Conservation (phyloP, 768 basidiomycete species). For the Tubosaeta sp. region DNA sequence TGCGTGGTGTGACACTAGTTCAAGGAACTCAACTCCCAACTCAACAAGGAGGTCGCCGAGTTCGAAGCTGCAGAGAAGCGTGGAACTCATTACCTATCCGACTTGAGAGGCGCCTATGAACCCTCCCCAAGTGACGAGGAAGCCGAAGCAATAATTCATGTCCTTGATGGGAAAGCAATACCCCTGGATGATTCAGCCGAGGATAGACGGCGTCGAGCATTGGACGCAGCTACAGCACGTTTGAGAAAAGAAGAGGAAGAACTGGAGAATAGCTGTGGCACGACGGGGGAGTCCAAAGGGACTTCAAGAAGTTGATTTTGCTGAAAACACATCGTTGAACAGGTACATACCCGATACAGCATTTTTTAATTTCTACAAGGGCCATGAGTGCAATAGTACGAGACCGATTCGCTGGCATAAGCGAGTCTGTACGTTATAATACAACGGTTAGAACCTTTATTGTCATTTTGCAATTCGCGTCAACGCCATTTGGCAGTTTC, state of each 20-base stretch:
- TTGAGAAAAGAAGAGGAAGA: slow-evolving; percentile 65
- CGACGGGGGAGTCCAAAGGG: slow-evolving; percentile 22
- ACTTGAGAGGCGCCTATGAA: slow-evolving; percentile 40
- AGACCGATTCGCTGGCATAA: too few species aligned
- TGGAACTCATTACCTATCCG: slow-evolving; percentile 51
- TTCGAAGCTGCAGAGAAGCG: slow-evolving; percentile 51
- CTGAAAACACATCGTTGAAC: not conserved
- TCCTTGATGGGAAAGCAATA: slow-evolving; percentile 47
- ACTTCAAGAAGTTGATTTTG: not conserved
- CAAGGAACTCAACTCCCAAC: slow-evolving; percentile 67
- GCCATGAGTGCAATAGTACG: too few species aligned
- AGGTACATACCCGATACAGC: too few species aligned
- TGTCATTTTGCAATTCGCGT: too few species aligned
- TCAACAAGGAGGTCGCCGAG: slow-evolving; percentile 68
- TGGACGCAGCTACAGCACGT: slow-evolving; percentile 61
- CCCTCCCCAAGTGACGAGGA: slow-evolving; percentile 50
- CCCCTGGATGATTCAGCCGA: slow-evolving; percentile 44
- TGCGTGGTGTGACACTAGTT: slow-evolving; percentile 40
- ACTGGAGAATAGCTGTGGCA: slow-evolving; percentile 69
- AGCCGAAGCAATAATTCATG: slow-evolving; percentile 46
- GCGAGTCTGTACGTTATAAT: too few species aligned
- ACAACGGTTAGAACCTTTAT: not conserved
- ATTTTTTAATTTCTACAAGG: too few species aligned
- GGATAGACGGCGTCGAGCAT: slow-evolving; percentile 50
- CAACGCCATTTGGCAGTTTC: too few species aligned